Percentiles rank a stretch among this genome's conserved stretches.
These are phyloP conservation scores for Hypoxylon sp. DNA, from an alignment of 2,329 filamentous ascomycete genomes.

Conservation along the genomic window DNA sequence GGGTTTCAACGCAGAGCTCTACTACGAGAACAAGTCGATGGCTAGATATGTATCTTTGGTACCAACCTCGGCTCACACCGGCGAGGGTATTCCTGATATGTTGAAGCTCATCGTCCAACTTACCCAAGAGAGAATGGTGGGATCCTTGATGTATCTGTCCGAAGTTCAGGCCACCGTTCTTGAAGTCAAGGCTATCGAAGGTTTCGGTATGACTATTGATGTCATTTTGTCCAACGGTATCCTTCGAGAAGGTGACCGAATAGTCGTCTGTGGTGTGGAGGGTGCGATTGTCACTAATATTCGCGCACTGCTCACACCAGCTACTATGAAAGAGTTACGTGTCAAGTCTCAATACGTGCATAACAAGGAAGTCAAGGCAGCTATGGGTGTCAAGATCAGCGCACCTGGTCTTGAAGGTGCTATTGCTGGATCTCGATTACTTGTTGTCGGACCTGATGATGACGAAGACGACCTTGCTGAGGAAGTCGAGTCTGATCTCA, in stretches of 20 bases:
- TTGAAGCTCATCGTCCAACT: conserved; percentile 93
- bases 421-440: conserved; percentile 93
- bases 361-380: conserved; percentile 99
- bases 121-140: conserved; percentile 97
- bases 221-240: conserved; percentile 97
- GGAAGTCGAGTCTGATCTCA: conserved; percentile 95
- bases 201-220: conserved; percentile 98
- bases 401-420: conserved; percentile 95
- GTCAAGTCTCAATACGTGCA: conserved; percentile 97
- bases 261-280: conserved; percentile 96
- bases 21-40: conserved; percentile 98
- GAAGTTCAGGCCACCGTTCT: conserved; percentile 98
- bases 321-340: conserved; percentile 91
- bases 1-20: conserved; percentile 97
- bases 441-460: conserved; percentile 94
- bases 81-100: conserved; percentile 99
- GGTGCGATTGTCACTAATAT: conserved; percentile 96
- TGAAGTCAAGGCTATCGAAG: conserved; percentile 99
- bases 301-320: conserved; percentile 91
- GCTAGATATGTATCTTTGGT: conserved; percentile 94
- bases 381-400: conserved; percentile 98
- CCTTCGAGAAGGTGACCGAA: conserved; percentile 91
- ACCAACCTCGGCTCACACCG: conserved; percentile 97
- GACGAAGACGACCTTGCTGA: conserved; percentile 97
- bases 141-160: conserved; percentile 96